Evolutionary conservation across 1,284 basidiomycete species (phyloP), one percentile per base, ranked within the genome.

Genomic region (Puccinia hordei): DNA sequence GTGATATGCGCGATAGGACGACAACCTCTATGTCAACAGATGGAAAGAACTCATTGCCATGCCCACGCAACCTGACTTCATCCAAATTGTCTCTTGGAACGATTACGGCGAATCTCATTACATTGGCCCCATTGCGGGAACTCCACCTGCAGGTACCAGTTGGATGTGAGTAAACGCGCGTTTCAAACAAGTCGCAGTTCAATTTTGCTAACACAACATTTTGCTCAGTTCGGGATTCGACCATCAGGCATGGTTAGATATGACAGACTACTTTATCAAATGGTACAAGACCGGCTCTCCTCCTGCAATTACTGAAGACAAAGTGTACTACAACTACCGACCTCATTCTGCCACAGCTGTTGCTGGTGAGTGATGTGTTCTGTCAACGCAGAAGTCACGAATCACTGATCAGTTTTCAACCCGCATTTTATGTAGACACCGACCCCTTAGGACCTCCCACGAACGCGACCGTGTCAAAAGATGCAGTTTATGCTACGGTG

Each of bases 61-160:
- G 76, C 66, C 65, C 15, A 44, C 30, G 2, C 65, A 30, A 12
- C 76, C 76, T 9, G 76, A 78, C n/a, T 78, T 78, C 66, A 44
- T 78, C 22, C 30, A 78, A 59, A 71, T 78, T n/a, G 66, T 78
- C 15, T 78, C 76, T 24, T 78, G 76, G 76, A 78, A 78, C 33
- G 76, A 59, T n/a, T 59, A 41, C 19, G 76, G 76, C 10, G 76
- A 78, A 71, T 78, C 76, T n/a, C 76, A 78, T 49, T 78, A 78
- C 66, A 59, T 78, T 49, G 66, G 65, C 12, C 46, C 49, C 8
- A n/a, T 59, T 0, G 17, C 46, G 19, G 55, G 55, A 19, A 69
- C 27, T 33, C 49, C 41, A 22, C 76, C 76, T 46, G 49, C 27
- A 3, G 76, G 41, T 46, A 78, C 76, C n/a, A 69, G 30, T 49